These are phyloP conservation scores for Fusarium sp. DNA, from an alignment of 2,329 filamentous ascomycete genomes.

Conservation along the genomic window DNA sequence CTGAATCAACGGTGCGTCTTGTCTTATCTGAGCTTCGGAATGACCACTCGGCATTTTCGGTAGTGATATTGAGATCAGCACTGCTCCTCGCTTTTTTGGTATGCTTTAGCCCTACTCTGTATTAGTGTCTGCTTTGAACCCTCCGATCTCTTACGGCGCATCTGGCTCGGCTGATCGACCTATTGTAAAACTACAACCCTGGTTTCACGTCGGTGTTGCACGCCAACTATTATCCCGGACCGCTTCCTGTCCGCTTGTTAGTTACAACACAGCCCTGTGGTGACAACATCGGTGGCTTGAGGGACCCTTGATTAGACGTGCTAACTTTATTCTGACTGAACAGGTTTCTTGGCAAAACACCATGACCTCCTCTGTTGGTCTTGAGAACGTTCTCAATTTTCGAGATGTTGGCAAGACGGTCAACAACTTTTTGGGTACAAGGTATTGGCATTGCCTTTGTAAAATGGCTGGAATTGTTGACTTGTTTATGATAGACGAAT, in stretches of 20 bases:
- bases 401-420: conserved; percentile 78
- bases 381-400: conserved; percentile 71
- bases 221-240: conserved; percentile 6
- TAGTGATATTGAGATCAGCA: conserved; percentile 34
- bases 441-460: conserved; percentile 52
- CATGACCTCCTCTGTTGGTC: conserved; percentile 32
- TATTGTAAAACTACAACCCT: conserved; percentile 17
- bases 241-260: not conserved
- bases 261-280: not conserved
- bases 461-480: not conserved
- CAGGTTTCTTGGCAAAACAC: conserved; percentile 12
- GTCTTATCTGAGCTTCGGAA: conserved; percentile 20
- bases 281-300: not conserved
- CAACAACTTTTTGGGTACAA: conserved; percentile 67
- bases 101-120: conserved; percentile 8
- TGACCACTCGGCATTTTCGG: conserved; percentile 25
- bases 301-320: not conserved
- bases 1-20: conserved; percentile 15
- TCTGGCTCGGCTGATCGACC: conserved; percentile 29
- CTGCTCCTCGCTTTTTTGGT: conserved; percentile 21
- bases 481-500: conserved; percentile 54
- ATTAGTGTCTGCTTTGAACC: conserved; percentile 18
- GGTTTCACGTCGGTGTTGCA: conserved; percentile 18
- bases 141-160: conserved; percentile 25
- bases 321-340: not conserved